Percentiles rank a stretch among this genome's conserved stretches.
These are phyloP conservation scores for Solanum rostratum DNA, from an alignment of 257 asterid species.

Conservation along the genomic window DNA sequence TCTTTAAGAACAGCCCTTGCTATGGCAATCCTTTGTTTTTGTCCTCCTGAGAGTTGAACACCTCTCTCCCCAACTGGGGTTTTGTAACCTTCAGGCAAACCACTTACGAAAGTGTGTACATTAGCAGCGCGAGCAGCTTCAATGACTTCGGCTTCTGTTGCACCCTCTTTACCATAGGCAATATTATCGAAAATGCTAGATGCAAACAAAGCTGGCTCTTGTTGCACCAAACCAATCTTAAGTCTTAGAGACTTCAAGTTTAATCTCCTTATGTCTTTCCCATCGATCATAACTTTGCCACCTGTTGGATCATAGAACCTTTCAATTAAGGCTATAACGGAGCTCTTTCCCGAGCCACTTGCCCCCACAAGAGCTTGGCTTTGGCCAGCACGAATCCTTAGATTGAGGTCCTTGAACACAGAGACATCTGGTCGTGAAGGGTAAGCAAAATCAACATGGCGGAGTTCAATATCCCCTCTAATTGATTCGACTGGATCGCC, in stretches of 20 bases:
- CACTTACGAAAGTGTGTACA: conserved; percentile 71
- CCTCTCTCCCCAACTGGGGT: conserved; percentile 91
- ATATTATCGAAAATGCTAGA: conserved; percentile 86
- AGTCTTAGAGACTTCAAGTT: conserved; percentile 68
- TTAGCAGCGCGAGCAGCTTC: conserved; percentile 91
- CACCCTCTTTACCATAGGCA: conserved; percentile 89
- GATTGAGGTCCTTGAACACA: conserved; percentile 72
- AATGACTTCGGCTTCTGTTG: conserved; percentile 66
- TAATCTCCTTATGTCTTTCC: conserved; percentile 68
- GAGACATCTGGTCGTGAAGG: conserved; percentile 85
- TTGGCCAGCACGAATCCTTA: conserved; percentile 85
- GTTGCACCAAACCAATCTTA: conserved; percentile 85
- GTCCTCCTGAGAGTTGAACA: conserved; percentile 93
- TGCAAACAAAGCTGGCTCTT: conserved; percentile 92
- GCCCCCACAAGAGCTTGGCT: conserved; percentile 99
- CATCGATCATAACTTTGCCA: conserved; percentile 93
- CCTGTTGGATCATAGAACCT: conserved; percentile 76
- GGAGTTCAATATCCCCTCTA: conserved; percentile 88
- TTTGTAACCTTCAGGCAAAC: conserved; percentile 77
- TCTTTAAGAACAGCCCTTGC: conserved; percentile 91
- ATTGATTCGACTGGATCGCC: conserved; percentile 56
- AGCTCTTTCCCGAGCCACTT: conserved; percentile 94
- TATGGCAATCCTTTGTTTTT: conserved; percentile 85
- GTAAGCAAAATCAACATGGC: conserved; percentile 87
- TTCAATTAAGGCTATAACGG: conserved; percentile 68